These are phyloP conservation scores for Colletotrichum sp. DNA, from an alignment of 2,329 filamentous ascomycete genomes.

Conservation along the genomic window DNA sequence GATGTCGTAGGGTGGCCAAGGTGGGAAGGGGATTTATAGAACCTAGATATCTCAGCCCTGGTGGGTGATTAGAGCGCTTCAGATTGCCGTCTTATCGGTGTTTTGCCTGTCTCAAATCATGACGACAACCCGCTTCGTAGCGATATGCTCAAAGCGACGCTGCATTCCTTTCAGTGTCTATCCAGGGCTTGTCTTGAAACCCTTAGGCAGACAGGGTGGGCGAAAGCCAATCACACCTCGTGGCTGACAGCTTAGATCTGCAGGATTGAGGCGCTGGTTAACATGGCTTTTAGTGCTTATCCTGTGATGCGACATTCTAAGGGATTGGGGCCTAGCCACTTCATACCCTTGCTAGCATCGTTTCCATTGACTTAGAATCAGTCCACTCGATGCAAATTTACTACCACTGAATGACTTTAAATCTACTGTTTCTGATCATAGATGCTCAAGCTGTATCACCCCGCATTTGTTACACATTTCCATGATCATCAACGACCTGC, in stretches of 20 bases:
- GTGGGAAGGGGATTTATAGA: neutral
- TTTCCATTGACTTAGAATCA: neutral
- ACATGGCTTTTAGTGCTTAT: neutral
- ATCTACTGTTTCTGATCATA: no score
- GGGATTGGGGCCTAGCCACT: neutral
- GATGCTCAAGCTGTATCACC: no score
- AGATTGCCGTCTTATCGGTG: neutral
- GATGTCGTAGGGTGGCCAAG: fast-evolving
- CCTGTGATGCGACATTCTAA: neutral
- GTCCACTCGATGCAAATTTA: neutral
- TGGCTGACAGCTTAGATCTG: neutral
- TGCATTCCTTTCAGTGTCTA: neutral
- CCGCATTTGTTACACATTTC: no score
- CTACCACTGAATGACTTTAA: no score
- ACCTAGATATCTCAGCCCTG: neutral
- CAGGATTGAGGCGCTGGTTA: neutral
- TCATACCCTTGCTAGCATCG: neutral
- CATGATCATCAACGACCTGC: no score
- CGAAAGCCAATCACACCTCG: neutral
- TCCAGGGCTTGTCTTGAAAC: neutral
- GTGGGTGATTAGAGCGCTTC: neutral
- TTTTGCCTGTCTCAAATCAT: neutral
- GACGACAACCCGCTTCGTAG: neutral
- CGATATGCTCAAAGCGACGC: neutral
- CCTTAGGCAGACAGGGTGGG: neutral